Percentiles rank a stretch among this genome's conserved stretches.
phyloP scores from a whole-genome alignment of 495 filamentous ascomycete genomes.

The Aspergillus hancockii region DNA sequence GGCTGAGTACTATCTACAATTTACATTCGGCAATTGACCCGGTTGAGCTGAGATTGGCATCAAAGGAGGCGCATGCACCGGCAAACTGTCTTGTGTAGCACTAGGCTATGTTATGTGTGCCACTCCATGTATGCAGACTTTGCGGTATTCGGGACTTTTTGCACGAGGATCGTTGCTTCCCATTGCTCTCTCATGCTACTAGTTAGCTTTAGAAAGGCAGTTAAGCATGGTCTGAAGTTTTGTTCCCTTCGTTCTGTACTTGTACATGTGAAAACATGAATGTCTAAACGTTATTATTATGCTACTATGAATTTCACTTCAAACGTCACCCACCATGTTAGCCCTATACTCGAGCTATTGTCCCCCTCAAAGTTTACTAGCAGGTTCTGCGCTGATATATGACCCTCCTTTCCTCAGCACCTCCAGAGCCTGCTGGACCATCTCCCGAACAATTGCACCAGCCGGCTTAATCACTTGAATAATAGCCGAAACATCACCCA shows the following conservation, averaged over 20 bases:
- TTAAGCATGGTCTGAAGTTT: slow-evolving; percentile 16
- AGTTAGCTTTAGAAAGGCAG: slow-evolving; percentile 7
- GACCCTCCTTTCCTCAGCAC: slow-evolving; percentile 54
- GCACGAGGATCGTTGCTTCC: slow-evolving; percentile 6
- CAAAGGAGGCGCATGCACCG: neutral
- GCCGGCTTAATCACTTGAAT: slow-evolving; percentile 78
- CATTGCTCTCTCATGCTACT: slow-evolving; percentile 10
- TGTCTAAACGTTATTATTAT: slow-evolving; percentile 19
- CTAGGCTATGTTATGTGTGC: slow-evolving; percentile 9
- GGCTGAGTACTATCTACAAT: slow-evolving; percentile 1
- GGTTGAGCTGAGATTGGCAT: neutral
- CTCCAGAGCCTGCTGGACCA: slow-evolving; percentile 77
- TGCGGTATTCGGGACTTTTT: slow-evolving; percentile 1
- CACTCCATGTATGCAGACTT: slow-evolving; percentile 4
- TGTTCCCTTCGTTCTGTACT: slow-evolving; percentile 35
- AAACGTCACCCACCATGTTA: neutral
- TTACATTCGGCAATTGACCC: slow-evolving; percentile 9
- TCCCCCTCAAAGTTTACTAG: slow-evolving; percentile 37
- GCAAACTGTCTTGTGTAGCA: neutral
- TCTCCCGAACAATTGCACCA: slow-evolving; percentile 76
- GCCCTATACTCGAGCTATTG: neutral
- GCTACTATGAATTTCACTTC: slow-evolving; percentile 14
- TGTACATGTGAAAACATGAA: slow-evolving; percentile 39
- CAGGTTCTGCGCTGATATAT: slow-evolving; percentile 32
- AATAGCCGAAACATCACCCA: slow-evolving; percentile 88